A percentile compares a stretch with the other conserved stretches of the same genome.
phyloP scores from a whole-genome alignment of 192 early-diverging fungal genomes.

The Coemansia sp. region DNA sequence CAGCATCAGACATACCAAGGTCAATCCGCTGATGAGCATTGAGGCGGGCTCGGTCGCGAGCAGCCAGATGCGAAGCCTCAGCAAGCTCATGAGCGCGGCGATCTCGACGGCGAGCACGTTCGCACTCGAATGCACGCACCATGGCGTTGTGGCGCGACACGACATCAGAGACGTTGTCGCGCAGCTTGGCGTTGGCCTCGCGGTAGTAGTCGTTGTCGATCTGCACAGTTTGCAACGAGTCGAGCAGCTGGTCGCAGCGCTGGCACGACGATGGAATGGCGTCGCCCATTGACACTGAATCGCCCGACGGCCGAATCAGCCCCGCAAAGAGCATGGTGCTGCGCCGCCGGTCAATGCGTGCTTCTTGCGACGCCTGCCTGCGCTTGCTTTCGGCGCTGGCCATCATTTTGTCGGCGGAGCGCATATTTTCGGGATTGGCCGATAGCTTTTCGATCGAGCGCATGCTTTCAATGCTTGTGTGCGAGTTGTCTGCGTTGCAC shows the following conservation, averaged over 20 bases:
- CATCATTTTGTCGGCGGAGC: slow-evolving; percentile 7
- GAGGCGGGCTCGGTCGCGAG: slow-evolving; percentile 29
- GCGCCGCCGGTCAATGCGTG: slow-evolving; percentile 37
- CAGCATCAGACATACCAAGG: background rate
- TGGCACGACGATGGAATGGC: slow-evolving; percentile 9
- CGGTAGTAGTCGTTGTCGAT: slow-evolving; percentile 58
- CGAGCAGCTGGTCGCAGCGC: slow-evolving; percentile 41
- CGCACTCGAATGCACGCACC: slow-evolving; percentile 44
- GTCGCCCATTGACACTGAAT: background rate
- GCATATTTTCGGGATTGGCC: background rate
- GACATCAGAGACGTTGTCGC: slow-evolving; percentile 26
- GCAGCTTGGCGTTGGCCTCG: slow-evolving; percentile 53
- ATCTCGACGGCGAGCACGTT: slow-evolving; percentile 34
- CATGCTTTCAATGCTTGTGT: background rate
- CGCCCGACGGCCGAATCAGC: slow-evolving; percentile 27
- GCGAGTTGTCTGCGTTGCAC: background rate
- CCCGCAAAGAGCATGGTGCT: slow-evolving; percentile 45
- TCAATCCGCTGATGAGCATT: slow-evolving; percentile 33
- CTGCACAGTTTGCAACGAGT: slow-evolving; percentile 38
- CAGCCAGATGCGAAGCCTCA: slow-evolving; percentile 28
- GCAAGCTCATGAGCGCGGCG: slow-evolving; percentile 20
- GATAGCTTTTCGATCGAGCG: slow-evolving; percentile 10
- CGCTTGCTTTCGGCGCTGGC: slow-evolving; percentile 1
- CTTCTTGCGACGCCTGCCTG: slow-evolving; percentile 19
- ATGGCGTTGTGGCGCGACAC: slow-evolving; percentile 55